These are phyloP conservation scores for Colletotrichum destructivum DNA, from an alignment of 2,329 filamentous ascomycete genomes.

Conservation along the genomic window DNA sequence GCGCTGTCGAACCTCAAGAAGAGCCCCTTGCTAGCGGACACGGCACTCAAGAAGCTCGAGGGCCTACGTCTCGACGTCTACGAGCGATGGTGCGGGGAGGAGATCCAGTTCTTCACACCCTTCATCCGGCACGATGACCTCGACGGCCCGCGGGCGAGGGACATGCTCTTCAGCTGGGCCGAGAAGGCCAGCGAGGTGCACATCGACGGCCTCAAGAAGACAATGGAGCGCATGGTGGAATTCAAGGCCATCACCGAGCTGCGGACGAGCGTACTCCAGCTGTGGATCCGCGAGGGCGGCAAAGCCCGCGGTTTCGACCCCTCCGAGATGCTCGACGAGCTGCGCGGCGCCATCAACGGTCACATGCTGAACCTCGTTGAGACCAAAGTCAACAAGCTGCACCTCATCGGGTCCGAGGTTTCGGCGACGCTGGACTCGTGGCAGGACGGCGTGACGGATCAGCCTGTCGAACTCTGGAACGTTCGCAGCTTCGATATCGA, in stretches of 20 bases:
- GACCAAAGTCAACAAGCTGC: constrained; percentile 74
- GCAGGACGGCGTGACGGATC: constrained; percentile 67
- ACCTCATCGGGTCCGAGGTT: constrained; percentile 76
- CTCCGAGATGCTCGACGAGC: constrained; percentile 75
- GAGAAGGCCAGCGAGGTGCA: constrained; percentile 72
- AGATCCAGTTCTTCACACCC: constrained; percentile 87
- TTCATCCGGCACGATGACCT: constrained; percentile 88
- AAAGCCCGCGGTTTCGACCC: constrained; percentile 78
- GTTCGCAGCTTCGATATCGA: constrained; percentile 74
- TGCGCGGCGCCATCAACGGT: constrained; percentile 79
- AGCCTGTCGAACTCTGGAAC: constrained; percentile 77
- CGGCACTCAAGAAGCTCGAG: constrained; percentile 75
- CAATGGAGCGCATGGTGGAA: constrained; percentile 72
- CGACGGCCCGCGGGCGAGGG: constrained; percentile 71
- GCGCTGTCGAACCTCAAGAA: constrained; percentile 79
- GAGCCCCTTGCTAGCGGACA: constrained; percentile 80
- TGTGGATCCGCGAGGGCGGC: constrained; percentile 81
- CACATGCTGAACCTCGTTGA: constrained; percentile 77
- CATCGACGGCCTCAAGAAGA: constrained; percentile 73
- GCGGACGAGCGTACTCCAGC: constrained; percentile 78
- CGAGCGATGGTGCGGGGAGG: constrained; percentile 84
- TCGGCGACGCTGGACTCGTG: constrained; percentile 73
- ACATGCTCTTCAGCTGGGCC: constrained; percentile 76
- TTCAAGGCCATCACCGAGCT: constrained; percentile 79
- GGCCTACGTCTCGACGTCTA: constrained; percentile 84